Percentiles rank a stretch among this genome's conserved stretches.
Evolutionary conservation across 164 flowering plant species (phyloP).

Genomic region (Kingdonia uniflora): DNA sequence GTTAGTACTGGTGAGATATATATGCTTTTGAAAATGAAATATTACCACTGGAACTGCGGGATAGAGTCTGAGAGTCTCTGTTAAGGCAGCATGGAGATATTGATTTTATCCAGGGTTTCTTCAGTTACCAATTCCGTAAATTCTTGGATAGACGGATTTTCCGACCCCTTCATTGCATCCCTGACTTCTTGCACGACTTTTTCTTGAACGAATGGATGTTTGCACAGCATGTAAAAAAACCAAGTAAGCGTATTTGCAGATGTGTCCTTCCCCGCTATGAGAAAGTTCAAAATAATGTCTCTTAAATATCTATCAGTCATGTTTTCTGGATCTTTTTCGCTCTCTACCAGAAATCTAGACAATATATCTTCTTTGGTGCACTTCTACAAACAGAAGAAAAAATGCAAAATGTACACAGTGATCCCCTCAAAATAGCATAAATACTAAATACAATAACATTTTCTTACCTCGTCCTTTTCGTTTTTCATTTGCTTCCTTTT

Average conservation of each 20-base stretch:
- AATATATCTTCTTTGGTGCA: conserved; percentile 43
- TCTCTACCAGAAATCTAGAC: conserved; percentile 47
- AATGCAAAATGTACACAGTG: background rate
- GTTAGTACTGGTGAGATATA: too few species aligned
- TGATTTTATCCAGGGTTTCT: conserved; percentile 57
- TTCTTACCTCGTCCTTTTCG: conserved; percentile 15
- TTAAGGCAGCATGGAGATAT: conserved; percentile 70
- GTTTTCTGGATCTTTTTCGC: conserved; percentile 34
- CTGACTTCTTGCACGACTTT: conserved; percentile 40
- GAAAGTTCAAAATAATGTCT: conserved; percentile 51
- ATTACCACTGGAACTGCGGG: conserved; percentile 87
- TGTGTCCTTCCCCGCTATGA: conserved; percentile 60
- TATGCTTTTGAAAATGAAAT: too few species aligned
- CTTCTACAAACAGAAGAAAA: conserved; percentile 19
- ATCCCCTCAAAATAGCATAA: background rate
- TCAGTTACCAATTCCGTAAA: conserved; percentile 37
- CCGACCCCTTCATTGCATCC: conserved; percentile 9
- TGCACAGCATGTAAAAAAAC: conserved; percentile 67
- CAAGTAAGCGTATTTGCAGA: conserved; percentile 51
- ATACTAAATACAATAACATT: too few species aligned
- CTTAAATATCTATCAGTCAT: conserved; percentile 51
- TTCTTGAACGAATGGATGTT: conserved; percentile 50
- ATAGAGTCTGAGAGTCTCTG: conserved; percentile 79
- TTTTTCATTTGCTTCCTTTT: conserved; percentile 23
- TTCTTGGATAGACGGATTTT: conserved; percentile 13